Evolutionary conservation across 2,329 filamentous ascomycete species (phyloP).

Genomic region (Teratosphaeria zuluensis): DNA sequence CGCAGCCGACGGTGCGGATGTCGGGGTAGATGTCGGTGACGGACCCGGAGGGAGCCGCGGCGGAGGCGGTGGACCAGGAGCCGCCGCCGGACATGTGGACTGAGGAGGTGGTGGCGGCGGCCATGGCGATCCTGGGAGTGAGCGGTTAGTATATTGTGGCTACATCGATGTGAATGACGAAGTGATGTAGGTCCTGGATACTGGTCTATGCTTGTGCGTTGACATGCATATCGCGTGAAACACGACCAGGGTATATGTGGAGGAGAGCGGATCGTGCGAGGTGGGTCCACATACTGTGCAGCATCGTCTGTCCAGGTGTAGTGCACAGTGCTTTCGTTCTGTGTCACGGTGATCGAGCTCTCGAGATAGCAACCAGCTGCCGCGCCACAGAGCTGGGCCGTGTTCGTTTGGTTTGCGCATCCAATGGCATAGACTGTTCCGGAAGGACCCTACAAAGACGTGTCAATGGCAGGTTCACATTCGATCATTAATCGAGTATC

Average conservation of each 20-base stretch:
- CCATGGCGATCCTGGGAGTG: background rate
- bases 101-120: background rate
- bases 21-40: slow-evolving; percentile 1
- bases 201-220: background rate
- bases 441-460: slow-evolving; percentile 10
- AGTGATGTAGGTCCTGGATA: background rate
- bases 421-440: slow-evolving; percentile 19
- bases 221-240: slow-evolving; percentile 4
- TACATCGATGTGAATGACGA: background rate
- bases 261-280: background rate
- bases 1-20: slow-evolving; percentile 14
- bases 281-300: slow-evolving; percentile 2
- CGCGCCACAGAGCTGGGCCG: slow-evolving; percentile 3
- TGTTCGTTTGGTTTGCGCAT: slow-evolving; percentile 8
- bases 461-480: background rate
- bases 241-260: background rate
- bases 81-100: background rate
- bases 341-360: slow-evolving; percentile 20
- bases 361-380: slow-evolving; percentile 14
- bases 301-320: slow-evolving; percentile 11
- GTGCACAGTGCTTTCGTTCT: slow-evolving; percentile 19
- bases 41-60: background rate
- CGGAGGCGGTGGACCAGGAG: slow-evolving; percentile 5
- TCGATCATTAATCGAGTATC: background rate
- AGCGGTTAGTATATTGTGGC: background rate